Conservation (phyloP, 257 asterid genomes). For the Scutellaria minor region DNA sequence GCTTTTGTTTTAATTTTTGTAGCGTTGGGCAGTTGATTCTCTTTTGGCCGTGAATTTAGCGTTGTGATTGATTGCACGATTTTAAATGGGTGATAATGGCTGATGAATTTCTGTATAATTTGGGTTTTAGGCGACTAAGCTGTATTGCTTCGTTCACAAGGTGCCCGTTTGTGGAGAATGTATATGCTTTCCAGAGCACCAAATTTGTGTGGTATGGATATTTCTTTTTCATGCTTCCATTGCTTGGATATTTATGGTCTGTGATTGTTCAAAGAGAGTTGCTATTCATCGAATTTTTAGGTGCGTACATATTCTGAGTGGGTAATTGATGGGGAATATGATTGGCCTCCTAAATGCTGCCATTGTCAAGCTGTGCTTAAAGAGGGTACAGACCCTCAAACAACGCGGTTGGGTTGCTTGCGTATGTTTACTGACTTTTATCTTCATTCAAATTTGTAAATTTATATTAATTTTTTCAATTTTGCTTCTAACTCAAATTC, state of each 20-base stretch:
- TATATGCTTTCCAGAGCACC: conserved; percentile 93
- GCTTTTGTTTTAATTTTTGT: not conserved
- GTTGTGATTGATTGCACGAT: not conserved
- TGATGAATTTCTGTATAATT: conserved; percentile 34
- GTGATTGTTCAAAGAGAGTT: conserved; percentile 2
- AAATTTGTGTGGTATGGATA: conserved; percentile 86
- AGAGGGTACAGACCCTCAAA: conserved; percentile 67
- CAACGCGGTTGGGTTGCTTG: conserved; percentile 94
- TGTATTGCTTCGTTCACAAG: conserved; percentile 98
- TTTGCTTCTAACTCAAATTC: conserved; percentile 25
- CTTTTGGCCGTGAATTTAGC: not conserved
- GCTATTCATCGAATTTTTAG: conserved; percentile 38
- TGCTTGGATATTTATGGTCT: conserved; percentile 4
- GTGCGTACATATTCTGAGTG: conserved; percentile 90
- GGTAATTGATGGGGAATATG: conserved; percentile 98
- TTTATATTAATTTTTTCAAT: not conserved
- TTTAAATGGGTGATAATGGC: conserved; percentile 15
- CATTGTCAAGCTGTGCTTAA: conserved; percentile 75
- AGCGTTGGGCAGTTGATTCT: conserved; percentile 5
- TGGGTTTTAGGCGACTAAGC: conserved; percentile 81
- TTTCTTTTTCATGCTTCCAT: not conserved
- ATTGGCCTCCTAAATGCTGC: conserved; percentile 98
- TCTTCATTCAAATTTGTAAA: not conserved
- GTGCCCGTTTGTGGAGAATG: conserved; percentile 98
- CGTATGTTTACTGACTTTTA: conserved; percentile 59